These are phyloP conservation scores for Rosa chinensis DNA, from an alignment of 306 rosid species.

Conservation along the genomic window DNA sequence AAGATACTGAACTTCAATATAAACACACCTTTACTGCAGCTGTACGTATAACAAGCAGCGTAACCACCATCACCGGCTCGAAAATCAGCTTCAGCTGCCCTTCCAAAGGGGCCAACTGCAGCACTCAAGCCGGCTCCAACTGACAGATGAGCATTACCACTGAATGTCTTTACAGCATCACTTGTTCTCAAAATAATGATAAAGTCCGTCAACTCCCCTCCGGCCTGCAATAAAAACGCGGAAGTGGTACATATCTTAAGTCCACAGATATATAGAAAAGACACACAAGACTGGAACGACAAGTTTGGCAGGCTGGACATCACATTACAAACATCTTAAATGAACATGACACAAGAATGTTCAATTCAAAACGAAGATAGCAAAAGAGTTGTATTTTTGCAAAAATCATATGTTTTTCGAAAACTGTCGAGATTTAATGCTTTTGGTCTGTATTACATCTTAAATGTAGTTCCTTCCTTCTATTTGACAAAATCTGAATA, in stretches of 20 bases:
- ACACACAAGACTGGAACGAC: neutral
- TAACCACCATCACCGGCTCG: constrained; percentile 98
- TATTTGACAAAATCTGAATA: neutral
- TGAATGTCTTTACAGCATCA: constrained; percentile 80
- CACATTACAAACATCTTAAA: neutral
- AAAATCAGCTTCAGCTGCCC: constrained; percentile 88
- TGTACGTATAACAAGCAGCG: constrained; percentile 89
- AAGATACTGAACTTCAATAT: neutral
- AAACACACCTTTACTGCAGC: constrained; percentile 86
- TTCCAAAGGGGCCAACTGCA: constrained; percentile 82
- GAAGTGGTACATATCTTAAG: constrained; percentile 8
- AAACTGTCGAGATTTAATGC: neutral
- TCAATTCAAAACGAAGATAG: neutral
- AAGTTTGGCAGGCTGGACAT: neutral
- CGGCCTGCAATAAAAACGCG: constrained; percentile 49
- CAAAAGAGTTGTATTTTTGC: neutral
- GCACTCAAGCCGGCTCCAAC: constrained; percentile 97
- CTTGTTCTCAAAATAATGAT: constrained; percentile 80
- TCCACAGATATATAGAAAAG: constrained; percentile 12
- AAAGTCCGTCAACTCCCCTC: constrained; percentile 94
- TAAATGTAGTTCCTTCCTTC: neutral
- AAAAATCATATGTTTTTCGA: neutral
- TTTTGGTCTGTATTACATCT: neutral
- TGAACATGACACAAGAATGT: neutral
- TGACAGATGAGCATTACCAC: constrained; percentile 75